phyloP scores from a whole-genome alignment of 257 asterid species.

The Solanum tarijense region DNA sequence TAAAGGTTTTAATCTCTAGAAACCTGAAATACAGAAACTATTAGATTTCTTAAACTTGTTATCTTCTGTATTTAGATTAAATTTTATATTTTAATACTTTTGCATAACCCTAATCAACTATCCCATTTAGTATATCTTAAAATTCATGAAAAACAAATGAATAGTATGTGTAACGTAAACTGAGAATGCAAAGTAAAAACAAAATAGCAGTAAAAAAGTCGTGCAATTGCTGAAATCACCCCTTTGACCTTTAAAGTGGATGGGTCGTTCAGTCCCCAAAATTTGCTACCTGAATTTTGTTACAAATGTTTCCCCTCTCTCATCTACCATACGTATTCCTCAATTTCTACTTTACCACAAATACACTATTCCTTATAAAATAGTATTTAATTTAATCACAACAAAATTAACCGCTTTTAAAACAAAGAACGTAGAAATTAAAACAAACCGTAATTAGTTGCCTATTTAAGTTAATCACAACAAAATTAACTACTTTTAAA shows the following conservation, averaged over 20 bases:
- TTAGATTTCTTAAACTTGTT: too few species aligned
- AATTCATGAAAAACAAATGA: too few species aligned
- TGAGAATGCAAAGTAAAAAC: constrained; percentile 23
- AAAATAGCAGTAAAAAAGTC: constrained; percentile 32
- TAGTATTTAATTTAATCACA: too few species aligned
- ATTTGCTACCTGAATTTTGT: constrained; percentile 35
- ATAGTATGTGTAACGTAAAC: neutral
- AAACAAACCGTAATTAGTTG: neutral
- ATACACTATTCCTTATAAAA: neutral
- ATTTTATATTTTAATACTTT: too few species aligned
- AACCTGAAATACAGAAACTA: too few species aligned
- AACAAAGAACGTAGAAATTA: neutral
- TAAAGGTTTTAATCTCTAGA: too few species aligned
- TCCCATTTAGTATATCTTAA: too few species aligned
- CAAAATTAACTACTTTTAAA: constrained; percentile 38
- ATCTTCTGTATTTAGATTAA: too few species aligned
- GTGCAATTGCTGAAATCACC: constrained; percentile 34
- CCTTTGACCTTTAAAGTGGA: constrained; percentile 34
- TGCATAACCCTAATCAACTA: too few species aligned
- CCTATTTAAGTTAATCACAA: constrained; percentile 11
- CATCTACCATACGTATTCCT: neutral
- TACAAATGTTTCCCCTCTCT: constrained; percentile 10
- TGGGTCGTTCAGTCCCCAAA: constrained; percentile 17
- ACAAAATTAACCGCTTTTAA: neutral
- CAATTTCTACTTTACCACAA: neutral